Evolutionary conservation across 352 stramenopile species (phyloP).

Genomic region (Thraustochytrium striatum): DNA sequence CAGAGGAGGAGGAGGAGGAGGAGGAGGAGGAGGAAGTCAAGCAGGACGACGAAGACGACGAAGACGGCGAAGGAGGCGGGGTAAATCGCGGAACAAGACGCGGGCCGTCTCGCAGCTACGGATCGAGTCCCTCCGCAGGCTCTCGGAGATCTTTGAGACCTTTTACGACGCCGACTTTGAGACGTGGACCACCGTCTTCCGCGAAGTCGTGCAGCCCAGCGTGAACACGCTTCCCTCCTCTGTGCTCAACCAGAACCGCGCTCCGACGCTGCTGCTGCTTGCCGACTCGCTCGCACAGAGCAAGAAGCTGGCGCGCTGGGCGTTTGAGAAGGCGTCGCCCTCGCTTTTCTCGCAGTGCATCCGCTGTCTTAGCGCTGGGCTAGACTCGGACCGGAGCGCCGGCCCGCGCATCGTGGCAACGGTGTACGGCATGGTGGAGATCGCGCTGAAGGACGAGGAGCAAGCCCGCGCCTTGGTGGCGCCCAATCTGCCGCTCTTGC

Average conservation of each 20-base stretch:
- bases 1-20: background rate
- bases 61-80: background rate
- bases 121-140: background rate
- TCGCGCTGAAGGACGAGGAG: background rate
- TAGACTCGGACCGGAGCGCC: background rate
- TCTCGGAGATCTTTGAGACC: conserved; percentile 1
- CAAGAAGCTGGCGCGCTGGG: background rate
- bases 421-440: conserved; percentile 13
- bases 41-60: background rate
- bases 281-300: background rate
- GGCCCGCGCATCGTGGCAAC: background rate
- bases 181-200: background rate
- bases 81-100: background rate
- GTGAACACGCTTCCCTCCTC: background rate
- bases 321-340: background rate
- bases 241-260: background rate
- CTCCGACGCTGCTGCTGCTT: background rate
- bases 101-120: background rate
- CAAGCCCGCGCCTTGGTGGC: background rate
- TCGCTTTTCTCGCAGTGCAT: background rate
- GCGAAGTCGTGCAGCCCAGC: background rate
- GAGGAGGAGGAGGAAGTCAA: background rate
- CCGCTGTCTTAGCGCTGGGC: background rate
- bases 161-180: background rate
- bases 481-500: background rate